phyloP scores from a whole-genome alignment of 2,329 filamentous ascomycete species.

The Aplosporella prunicola region DNA sequence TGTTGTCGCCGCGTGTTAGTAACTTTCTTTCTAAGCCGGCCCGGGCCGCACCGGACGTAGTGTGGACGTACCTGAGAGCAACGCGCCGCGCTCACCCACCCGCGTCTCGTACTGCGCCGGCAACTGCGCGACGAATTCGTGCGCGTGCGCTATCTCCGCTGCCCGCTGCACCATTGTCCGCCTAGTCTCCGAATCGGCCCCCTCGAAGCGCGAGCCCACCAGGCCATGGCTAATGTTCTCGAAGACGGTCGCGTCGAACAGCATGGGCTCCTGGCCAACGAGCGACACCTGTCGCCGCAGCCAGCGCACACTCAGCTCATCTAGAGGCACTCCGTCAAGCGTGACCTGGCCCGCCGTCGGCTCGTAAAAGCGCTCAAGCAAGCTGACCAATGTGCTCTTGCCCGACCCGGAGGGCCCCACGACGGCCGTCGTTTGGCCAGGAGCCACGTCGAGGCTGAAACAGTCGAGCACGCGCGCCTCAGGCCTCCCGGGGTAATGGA shows the following conservation, averaged over 20 bases:
- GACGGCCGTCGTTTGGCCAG: slow-evolving; percentile 84
- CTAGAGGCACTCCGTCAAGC: slow-evolving; percentile 75
- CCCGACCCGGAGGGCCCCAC: slow-evolving; percentile 92
- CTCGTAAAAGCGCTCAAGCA: slow-evolving; percentile 90
- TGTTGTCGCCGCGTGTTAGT: too few species aligned
- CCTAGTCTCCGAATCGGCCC: slow-evolving; percentile 25
- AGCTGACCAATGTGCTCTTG: slow-evolving; percentile 87
- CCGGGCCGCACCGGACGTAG: slow-evolving; percentile 10
- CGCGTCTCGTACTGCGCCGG: slow-evolving; percentile 88
- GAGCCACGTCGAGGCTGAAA: slow-evolving; percentile 69
- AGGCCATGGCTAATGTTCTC: slow-evolving; percentile 86
- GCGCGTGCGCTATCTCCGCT: slow-evolving; percentile 83
- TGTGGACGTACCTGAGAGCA: slow-evolving; percentile 53
- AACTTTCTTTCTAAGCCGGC: slow-evolving; percentile 49
- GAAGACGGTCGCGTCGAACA: slow-evolving; percentile 83
- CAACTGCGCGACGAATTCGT: slow-evolving; percentile 75
- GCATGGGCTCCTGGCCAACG: slow-evolving; percentile 84
- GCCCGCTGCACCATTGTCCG: slow-evolving; percentile 65
- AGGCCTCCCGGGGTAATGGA: slow-evolving; percentile 88
- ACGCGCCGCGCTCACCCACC: slow-evolving; percentile 88
- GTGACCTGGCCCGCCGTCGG: slow-evolving; percentile 71
- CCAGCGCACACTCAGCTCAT: slow-evolving; percentile 78
- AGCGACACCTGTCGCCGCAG: slow-evolving; percentile 84
- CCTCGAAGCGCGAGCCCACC: slow-evolving; percentile 70
- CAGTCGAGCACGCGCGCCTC: slow-evolving; percentile 83